A percentile compares a stretch with the other conserved stretches of the same genome.
phyloP scores from a whole-genome alignment of 169 alveolate genomes.

The Eimeria sp. region DNA sequence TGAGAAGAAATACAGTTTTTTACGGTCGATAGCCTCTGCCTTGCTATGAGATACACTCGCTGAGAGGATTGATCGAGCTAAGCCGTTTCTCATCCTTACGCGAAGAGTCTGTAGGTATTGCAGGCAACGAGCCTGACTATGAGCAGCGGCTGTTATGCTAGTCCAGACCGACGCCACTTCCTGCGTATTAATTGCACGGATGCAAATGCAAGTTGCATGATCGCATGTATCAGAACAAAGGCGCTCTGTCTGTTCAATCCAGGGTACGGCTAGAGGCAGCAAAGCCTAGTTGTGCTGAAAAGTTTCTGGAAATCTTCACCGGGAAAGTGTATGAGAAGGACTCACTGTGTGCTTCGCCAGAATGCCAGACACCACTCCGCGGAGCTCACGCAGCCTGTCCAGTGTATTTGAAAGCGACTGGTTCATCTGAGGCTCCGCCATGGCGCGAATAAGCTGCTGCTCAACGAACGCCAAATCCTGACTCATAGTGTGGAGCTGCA shows the following conservation, averaged over 20 bases:
- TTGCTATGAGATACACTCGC: background rate
- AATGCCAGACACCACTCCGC: constrained; percentile 28
- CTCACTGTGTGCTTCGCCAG: constrained; percentile 53
- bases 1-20: background rate
- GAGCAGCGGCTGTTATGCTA: constrained; percentile 50
- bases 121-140: constrained; percentile 54
- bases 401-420: constrained; percentile 29
- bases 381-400: constrained; percentile 28
- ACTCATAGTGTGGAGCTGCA: constrained; percentile 49
- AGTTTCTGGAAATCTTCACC: background rate
- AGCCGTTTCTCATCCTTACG: background rate
- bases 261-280: background rate
- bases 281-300: background rate
- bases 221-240: background rate
- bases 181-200: constrained; percentile 39
- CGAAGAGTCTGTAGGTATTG: constrained; percentile 28
- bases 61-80: background rate
- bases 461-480: constrained; percentile 72
- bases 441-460: constrained; percentile 46
- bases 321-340: background rate
- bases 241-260: background rate
- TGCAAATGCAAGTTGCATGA: background rate
- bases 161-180: constrained; percentile 60
- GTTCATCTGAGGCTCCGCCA: constrained; percentile 44
- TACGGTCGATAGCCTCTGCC: background rate